Conservation (phyloP, 768 basidiomycete species). For the Tricholoma flavovirens region DNA sequence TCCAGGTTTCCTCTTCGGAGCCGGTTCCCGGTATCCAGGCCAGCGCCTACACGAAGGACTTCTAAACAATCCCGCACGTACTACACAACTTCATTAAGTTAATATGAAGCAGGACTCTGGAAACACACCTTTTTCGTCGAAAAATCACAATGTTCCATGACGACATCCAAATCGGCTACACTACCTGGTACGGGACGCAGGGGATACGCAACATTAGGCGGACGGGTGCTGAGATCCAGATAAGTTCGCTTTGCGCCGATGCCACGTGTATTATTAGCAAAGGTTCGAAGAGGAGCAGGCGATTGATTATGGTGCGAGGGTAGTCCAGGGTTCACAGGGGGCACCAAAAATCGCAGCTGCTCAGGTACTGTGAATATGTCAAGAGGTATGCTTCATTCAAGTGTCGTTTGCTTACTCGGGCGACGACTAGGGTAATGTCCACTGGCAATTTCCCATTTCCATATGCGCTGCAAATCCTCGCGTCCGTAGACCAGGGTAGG, state of each 20-base stretch:
- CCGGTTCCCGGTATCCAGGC: conserved; percentile 76
- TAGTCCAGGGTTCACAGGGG: conserved; percentile 69
- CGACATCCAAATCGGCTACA: conserved; percentile 80
- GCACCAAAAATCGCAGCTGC: conserved; percentile 48
- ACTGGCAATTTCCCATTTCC: conserved; percentile 92
- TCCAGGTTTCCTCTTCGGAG: conserved; percentile 71
- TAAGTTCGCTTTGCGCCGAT: conserved; percentile 77
- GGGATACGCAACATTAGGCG: conserved; percentile 72
- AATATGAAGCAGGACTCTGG: not conserved
- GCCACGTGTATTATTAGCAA: conserved; percentile 48
- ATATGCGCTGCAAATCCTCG: conserved; percentile 83
- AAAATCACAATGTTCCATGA: conserved; percentile 94
- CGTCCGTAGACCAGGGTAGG: conserved; percentile 70
- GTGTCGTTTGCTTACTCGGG: conserved; percentile 47
- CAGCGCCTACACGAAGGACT: conserved; percentile 84
- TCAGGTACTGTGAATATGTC: conserved; percentile 54
- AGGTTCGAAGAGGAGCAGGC: conserved; percentile 42
- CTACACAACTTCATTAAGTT: conserved; percentile 31
- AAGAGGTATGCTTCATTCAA: not conserved
- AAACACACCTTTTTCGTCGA: conserved; percentile 60
- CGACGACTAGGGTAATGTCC: conserved; percentile 90
- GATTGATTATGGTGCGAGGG: conserved; percentile 47
- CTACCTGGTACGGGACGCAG: conserved; percentile 82
- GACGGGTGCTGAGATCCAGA: conserved; percentile 57
- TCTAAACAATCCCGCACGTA: conserved; percentile 98